Base-by-base conservation (phyloP, 2,329 filamentous ascomycete species). In the Cercospora brassicicola region DNA sequence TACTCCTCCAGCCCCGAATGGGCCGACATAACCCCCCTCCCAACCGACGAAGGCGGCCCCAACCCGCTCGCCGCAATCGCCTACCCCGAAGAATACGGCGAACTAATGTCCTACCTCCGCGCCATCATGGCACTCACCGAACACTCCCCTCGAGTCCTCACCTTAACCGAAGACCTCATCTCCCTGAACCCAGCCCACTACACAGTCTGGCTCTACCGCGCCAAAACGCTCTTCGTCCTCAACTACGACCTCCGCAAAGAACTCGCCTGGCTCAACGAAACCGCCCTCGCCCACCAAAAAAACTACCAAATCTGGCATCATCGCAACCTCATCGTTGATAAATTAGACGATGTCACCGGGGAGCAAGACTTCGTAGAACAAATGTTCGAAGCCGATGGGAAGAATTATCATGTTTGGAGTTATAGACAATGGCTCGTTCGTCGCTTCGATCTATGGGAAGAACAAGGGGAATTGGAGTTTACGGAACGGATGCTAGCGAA, bases 371-470 rank as follows among this genome's bases (percentile, higher is more conserved):
- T 98, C 79, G 86, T 97, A 68, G 86, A 85, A 67, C 81, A 85
- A 57, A 98, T 99, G 87, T 89, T 99, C 64, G 86, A 85, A 48
- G 86, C 91, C 74, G 95, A 99, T 78, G 88, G 91, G 60, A 99
- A 99, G 82, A 99, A 99, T 83, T 98, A 99, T 79, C 95, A 99
- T 78, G 95, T 98, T 59, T 99, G 95, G 95, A 93, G 90, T 65
- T 99, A 98, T 82, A 87, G 95, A 67, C 93, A 97, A 78, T 84
- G 90, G 88, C 78, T 90, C 82, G 84, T 97, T 80, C 85, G 87
- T 72, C 82, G 86, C 60, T 89, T 91, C 79, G 79, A 79, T 61
- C 80, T 89, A 56, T 88, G 85, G 79, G 74, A 74, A 36, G 53
- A 68, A n/a, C 3, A 45, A 1, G 75, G 72, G 20, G 89, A 99